These are phyloP conservation scores for Flaveria linearis DNA, from an alignment of 129 eudicot species.

Conservation along the genomic window DNA sequence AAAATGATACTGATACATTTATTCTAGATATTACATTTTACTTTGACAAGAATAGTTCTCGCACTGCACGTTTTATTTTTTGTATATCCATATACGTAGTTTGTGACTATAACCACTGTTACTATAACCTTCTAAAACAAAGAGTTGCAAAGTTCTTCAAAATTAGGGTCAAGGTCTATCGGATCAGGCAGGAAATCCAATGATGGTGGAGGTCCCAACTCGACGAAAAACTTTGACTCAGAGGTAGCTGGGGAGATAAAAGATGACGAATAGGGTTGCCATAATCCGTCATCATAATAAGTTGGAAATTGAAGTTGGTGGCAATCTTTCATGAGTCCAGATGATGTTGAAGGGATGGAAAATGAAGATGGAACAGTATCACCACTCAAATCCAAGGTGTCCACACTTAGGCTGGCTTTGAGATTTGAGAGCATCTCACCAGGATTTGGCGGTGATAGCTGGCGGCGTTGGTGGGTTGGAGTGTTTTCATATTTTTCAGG, in stretches of 20 bases:
- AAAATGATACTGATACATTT: no score
- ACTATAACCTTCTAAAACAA: slow-evolving; percentile 19
- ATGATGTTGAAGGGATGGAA: slow-evolving; percentile 49
- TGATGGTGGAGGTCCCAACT: slow-evolving; percentile 49
- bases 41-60: no score
- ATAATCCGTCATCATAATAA: slow-evolving; percentile 34
- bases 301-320: slow-evolving; percentile 28
- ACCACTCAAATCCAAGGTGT: slow-evolving; percentile 35
- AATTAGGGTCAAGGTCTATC: slow-evolving; percentile 36
- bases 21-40: no score
- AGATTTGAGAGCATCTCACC: slow-evolving; percentile 38
- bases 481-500: slow-evolving; percentile 17
- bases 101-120: no score
- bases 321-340: slow-evolving; percentile 28
- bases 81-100: no score
- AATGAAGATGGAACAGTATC: slow-evolving; percentile 33
- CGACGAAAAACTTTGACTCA: slow-evolving; percentile 46
- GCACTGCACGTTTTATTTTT: no score
- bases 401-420: slow-evolving; percentile 49
- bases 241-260: slow-evolving; percentile 54
- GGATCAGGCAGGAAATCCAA: slow-evolving; percentile 43
- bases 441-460: slow-evolving; percentile 33
- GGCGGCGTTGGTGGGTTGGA: slow-evolving; percentile 31
- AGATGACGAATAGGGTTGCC: slow-evolving; percentile 45
- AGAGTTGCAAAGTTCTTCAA: slow-evolving; percentile 37